A percentile compares a stretch with the other conserved stretches of the same genome.
phyloP scores from a whole-genome alignment of 23 red algal genomes.

The Gracilaria caudata region DNA sequence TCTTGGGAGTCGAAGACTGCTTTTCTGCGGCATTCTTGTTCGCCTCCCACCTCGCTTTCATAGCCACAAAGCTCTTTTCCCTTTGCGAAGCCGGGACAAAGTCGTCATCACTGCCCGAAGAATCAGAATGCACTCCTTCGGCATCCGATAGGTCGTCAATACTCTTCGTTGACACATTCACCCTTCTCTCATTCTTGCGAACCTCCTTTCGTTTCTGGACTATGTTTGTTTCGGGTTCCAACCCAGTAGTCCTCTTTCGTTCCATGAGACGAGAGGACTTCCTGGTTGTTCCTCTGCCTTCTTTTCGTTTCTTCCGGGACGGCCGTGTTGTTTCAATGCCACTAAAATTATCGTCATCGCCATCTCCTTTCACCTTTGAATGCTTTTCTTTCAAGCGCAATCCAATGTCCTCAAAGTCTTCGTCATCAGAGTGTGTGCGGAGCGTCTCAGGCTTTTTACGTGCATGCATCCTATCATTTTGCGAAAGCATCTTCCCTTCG shows the following conservation, averaged over 20 bases:
- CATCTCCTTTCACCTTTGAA: neutral
- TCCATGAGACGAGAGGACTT: neutral
- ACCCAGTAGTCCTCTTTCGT: neutral
- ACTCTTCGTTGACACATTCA: neutral
- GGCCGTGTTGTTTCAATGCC: no score
- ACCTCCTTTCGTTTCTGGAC: neutral
- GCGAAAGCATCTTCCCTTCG: no score
- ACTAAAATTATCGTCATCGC: no score
- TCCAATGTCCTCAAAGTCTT: neutral
- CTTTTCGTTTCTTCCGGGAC: neutral
- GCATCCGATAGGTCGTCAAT: neutral
- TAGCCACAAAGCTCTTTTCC: neutral
- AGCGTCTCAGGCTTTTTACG: neutral
- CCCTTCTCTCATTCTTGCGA: neutral
- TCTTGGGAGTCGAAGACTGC: neutral
- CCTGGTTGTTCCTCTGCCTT: neutral
- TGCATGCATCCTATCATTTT: no score
- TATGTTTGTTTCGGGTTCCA: neutral
- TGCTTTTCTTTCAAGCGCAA: neutral
- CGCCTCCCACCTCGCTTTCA: neutral
- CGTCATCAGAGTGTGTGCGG: neutral
- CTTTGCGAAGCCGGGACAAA: constrained; percentile 2
- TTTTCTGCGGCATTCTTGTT: neutral
- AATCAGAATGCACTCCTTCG: neutral
- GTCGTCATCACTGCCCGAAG: constrained; percentile 4